phyloP scores from a whole-genome alignment of 2,329 filamentous ascomycete species.

The Colletotrichum sidae region DNA sequence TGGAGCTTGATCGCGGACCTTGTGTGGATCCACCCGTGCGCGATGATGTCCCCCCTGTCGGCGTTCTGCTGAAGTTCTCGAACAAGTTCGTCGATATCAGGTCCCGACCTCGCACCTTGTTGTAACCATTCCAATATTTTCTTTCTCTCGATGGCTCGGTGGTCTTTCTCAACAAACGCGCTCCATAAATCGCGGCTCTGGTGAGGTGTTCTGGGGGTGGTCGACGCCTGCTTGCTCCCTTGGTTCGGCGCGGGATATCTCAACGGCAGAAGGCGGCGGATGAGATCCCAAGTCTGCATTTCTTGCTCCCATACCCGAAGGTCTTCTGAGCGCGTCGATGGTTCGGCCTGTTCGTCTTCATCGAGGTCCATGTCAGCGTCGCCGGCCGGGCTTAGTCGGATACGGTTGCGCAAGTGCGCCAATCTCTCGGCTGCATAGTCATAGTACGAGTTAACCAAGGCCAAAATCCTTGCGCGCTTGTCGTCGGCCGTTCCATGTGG shows the following conservation, averaged over 20 bases:
- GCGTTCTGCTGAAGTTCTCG: conserved; percentile 80
- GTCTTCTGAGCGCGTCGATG: conserved; percentile 54
- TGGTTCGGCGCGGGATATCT: conserved; percentile 62
- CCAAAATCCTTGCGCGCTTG: conserved; percentile 74
- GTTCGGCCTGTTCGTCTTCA: conserved; percentile 53
- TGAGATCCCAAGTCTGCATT: conserved; percentile 89
- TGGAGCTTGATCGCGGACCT: conserved; percentile 89
- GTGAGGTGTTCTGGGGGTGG: neutral
- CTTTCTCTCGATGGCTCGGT: conserved; percentile 80
- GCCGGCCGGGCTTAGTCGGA: conserved; percentile 36
- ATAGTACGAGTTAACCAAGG: conserved; percentile 75
- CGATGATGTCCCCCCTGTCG: conserved; percentile 83
- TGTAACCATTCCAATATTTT: conserved; percentile 90
- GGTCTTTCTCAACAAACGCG: conserved; percentile 79
- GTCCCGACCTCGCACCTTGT: conserved; percentile 76
- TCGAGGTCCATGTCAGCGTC: conserved; percentile 69
- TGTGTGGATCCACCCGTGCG: conserved; percentile 93
- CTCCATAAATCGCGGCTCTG: conserved; percentile 44
- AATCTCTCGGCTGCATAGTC: conserved; percentile 62
- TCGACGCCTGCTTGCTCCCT: conserved; percentile 12
- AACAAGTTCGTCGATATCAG: conserved; percentile 80
- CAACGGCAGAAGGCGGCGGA: conserved; percentile 79
- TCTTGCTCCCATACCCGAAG: conserved; percentile 79
- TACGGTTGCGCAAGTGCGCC: conserved; percentile 55
- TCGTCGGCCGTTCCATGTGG: conserved; percentile 61